These are phyloP conservation scores for Euphorbia tirucalli DNA, from an alignment of 345 rosid genomes.

Conservation along the genomic window DNA sequence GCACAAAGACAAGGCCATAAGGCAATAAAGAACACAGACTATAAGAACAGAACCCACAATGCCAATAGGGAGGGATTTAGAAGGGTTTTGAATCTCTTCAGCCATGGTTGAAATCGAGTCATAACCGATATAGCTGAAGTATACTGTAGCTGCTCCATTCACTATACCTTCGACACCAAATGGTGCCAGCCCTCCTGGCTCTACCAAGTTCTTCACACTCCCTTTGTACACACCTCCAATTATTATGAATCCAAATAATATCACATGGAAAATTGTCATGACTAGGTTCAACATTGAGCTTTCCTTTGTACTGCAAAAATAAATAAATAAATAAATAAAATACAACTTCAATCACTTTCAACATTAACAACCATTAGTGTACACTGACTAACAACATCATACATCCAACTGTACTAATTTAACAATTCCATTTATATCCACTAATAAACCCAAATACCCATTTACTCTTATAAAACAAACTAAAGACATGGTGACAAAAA, in stretches of 20 bases:
- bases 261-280: conserved; percentile 80
- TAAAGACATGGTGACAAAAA: too few species aligned
- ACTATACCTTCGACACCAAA: conserved; percentile 72
- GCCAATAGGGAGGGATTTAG: conserved; percentile 74
- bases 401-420: background rate
- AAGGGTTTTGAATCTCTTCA: conserved; percentile 86
- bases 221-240: conserved; percentile 65
- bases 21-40: conserved; percentile 72
- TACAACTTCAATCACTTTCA: conserved; percentile 31
- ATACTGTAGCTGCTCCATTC: conserved; percentile 82
- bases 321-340: background rate
- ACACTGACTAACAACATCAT: conserved; percentile 12
- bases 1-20: conserved; percentile 80
- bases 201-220: conserved; percentile 51
- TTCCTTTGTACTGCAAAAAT: conserved; percentile 78
- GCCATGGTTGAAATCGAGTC: conserved; percentile 95
- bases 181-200: conserved; percentile 79
- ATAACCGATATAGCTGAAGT: conserved; percentile 89
- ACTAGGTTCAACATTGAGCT: conserved; percentile 75
- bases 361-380: conserved; percentile 16
- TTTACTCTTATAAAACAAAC: background rate
- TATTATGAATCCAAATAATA: conserved; percentile 80
- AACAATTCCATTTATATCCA: conserved; percentile 9
- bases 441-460: conserved; percentile 20
- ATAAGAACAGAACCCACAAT: conserved; percentile 77